Conservation (phyloP, 1,139 yeast genomes). For the Eremothecium sinecaudum region DNA sequence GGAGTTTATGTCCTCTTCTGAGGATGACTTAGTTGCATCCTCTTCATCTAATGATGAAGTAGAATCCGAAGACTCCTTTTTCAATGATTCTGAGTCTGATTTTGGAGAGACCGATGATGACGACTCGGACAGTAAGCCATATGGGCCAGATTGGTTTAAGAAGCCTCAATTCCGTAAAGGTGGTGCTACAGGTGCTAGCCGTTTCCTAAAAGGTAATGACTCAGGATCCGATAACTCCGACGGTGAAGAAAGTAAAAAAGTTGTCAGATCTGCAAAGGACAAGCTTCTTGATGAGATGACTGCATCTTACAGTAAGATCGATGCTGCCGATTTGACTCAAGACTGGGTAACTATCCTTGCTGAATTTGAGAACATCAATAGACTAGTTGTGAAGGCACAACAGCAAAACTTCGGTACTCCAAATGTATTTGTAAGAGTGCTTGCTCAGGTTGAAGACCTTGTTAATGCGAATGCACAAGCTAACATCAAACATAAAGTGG, state of each 20-base stretch:
- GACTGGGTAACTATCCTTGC: conserved; percentile 72
- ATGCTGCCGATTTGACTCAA: conserved; percentile 56
- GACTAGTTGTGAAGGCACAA: conserved; percentile 54
- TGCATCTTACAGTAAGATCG: conserved; percentile 56
- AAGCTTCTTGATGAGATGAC: conserved; percentile 84
- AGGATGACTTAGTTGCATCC: conserved; percentile 50
- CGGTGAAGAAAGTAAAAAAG: conserved; percentile 62
- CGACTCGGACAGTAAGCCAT: conserved; percentile 34
- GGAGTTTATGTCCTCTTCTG: conserved; percentile 59
- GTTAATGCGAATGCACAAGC: conserved; percentile 48
- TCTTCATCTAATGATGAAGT: conserved; percentile 41
- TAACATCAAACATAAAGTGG: conserved; percentile 71
- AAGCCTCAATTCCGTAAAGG: conserved; percentile 34
- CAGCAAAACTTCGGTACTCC: conserved; percentile 74
- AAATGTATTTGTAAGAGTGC: conserved; percentile 54
- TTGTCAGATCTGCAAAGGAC: conserved; percentile 89
- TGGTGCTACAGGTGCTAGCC: conserved; percentile 24
- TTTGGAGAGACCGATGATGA: conserved; percentile 33
- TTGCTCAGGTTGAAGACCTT: conserved; percentile 66
- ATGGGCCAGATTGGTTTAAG: conserved; percentile 34
- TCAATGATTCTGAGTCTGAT: conserved; percentile 33
- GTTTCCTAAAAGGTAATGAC: conserved; percentile 28
- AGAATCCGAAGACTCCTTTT: conserved; percentile 23
- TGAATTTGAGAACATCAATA: conserved; percentile 72
- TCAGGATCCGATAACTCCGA: conserved; percentile 39